These are phyloP conservation scores for Sporormia fimetaria DNA, from an alignment of 495 filamentous ascomycete species.

Conservation along the genomic window DNA sequence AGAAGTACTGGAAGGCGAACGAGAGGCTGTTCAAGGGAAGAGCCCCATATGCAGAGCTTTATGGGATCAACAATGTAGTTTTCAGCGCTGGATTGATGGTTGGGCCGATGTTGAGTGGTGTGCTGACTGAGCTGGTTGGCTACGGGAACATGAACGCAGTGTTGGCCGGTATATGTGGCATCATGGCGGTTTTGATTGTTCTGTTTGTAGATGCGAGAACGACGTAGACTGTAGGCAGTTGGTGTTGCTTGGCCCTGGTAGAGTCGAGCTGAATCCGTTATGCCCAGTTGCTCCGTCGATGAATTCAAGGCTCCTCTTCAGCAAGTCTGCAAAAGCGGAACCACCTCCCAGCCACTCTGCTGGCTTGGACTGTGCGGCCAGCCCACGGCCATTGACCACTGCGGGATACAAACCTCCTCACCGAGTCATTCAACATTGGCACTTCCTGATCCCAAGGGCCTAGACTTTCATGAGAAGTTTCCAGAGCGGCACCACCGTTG, in stretches of 20 bases:
- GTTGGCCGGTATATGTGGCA: conserved; percentile 36
- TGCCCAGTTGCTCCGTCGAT: too few relatives aligned
- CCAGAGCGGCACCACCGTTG: not conserved
- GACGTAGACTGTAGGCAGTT: conserved; percentile 20
- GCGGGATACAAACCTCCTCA: conserved; percentile 31
- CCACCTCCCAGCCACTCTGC: conserved; percentile 58
- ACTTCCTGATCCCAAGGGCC: conserved; percentile 34
- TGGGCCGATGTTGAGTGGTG: conserved; percentile 40
- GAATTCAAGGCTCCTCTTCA: too few relatives aligned
- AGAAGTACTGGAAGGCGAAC: conserved; percentile 35
- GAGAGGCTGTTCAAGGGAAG: conserved; percentile 36
- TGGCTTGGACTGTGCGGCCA: conserved; percentile 56
- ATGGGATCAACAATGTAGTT: conserved; percentile 44
- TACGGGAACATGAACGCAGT: conserved; percentile 50
- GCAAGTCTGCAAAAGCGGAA: conserved; percentile 44
- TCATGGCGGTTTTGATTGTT: conserved; percentile 37
- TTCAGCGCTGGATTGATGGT: conserved; percentile 43
- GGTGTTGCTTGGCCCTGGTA: too few relatives aligned
- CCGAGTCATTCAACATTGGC: conserved; percentile 33
- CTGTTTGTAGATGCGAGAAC: conserved; percentile 41
- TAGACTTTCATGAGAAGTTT: not conserved
- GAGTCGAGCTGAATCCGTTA: not conserved
- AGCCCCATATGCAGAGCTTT: conserved; percentile 48
- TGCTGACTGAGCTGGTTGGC: conserved; percentile 39
- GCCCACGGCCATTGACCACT: conserved; percentile 47